phyloP scores from a whole-genome alignment of 202 grass and related monocot genomes.

The Digitaria exilis region DNA sequence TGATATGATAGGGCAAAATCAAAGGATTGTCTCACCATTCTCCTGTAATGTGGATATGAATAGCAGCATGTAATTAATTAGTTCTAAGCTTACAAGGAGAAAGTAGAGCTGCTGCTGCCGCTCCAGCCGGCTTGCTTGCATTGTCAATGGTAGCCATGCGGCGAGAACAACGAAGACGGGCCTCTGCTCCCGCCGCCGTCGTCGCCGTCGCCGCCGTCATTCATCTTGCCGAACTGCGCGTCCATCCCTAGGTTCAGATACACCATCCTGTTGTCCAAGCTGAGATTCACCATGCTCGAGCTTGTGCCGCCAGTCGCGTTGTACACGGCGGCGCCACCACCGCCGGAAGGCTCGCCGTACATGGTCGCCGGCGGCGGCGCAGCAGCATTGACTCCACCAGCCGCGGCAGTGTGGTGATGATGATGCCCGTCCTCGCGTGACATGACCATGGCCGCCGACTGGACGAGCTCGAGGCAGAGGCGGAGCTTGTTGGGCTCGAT shows the following conservation, averaged over 20 bases:
- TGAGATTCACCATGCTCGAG: slow-evolving; percentile 82
- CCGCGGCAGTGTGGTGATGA: slow-evolving; percentile 37
- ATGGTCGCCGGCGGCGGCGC: too few relatives aligned
- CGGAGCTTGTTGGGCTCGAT: slow-evolving; percentile 96
- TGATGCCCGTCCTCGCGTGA: slow-evolving; percentile 87
- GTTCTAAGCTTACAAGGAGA: slow-evolving; percentile 92
- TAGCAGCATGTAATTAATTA: slow-evolving; percentile 51
- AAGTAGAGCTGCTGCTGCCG: slow-evolving; percentile 25
- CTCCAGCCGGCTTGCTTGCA: not conserved
- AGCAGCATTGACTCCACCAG: slow-evolving; percentile 10
- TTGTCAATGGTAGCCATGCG: slow-evolving; percentile 83
- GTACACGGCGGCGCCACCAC: slow-evolving; percentile 42
- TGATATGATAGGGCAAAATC: slow-evolving; percentile 35
- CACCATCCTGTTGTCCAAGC: slow-evolving; percentile 92
- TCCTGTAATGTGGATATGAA: slow-evolving; percentile 75
- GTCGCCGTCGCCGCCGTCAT: slow-evolving; percentile 55
- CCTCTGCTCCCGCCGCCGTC: slow-evolving; percentile 64
- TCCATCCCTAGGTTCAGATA: slow-evolving; percentile 97
- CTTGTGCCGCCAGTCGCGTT: slow-evolving; percentile 55
- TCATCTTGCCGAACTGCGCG: slow-evolving; percentile 76
- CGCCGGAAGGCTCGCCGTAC: slow-evolving; percentile 54
- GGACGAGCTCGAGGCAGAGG: slow-evolving; percentile 93
- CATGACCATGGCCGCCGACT: slow-evolving; percentile 94
- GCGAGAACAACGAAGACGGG: slow-evolving; percentile 71
- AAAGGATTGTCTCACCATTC: slow-evolving; percentile 50